Evolutionary conservation across 768 basidiomycete genomes (phyloP), one percentile per base, ranked within the genome.

Genomic region (Boletellus sp.): DNA sequence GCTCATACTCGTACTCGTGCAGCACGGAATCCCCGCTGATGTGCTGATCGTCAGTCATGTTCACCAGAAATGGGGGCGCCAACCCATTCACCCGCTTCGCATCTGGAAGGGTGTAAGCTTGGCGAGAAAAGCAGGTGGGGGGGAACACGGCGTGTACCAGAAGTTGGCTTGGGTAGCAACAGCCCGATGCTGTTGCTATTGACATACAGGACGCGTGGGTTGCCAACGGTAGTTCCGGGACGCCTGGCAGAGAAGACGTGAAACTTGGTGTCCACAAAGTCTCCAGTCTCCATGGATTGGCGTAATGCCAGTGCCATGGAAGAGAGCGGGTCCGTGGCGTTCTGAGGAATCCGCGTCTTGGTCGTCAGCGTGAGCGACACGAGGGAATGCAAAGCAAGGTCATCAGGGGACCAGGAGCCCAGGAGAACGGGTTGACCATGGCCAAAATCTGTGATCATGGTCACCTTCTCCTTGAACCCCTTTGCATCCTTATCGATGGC

Each of bases 221-320:
- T 59, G 20, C 58, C 51, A 45, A 54, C 60, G 28, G 40, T 51
- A 12, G 37, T 8, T 11, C 54, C 42, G 2, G 46, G 19, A 20
- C 50, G 42, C 41, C 50, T 60, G 13, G 52, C 42, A 15, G 66
- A 66, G 45, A 61, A 64, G 23, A 24, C 66, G 13, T 68, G 56
- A 34, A 68, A 66, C 31, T 62, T 66, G 6, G 64, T 66, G 38
- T 66, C 59, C 1, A 64, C 45, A 35, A 66, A 64, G 35, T 63
- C 59, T 8, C 66, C 64, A 15, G 33, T 53, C 12, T 40, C 42
- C 64, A 66, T 54, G 35, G 64, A 66, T 34, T 53, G 53, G 42
- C 51, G 52, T 3, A 68, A 37, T 1, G 56, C 66, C 35, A 49
- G n/a, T 0, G 61, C 47, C 8, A 56, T 45, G 3, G 61, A 50